Conservation (phyloP, 805 yeast genomes). For the Monosporozyma solicola region DNA sequence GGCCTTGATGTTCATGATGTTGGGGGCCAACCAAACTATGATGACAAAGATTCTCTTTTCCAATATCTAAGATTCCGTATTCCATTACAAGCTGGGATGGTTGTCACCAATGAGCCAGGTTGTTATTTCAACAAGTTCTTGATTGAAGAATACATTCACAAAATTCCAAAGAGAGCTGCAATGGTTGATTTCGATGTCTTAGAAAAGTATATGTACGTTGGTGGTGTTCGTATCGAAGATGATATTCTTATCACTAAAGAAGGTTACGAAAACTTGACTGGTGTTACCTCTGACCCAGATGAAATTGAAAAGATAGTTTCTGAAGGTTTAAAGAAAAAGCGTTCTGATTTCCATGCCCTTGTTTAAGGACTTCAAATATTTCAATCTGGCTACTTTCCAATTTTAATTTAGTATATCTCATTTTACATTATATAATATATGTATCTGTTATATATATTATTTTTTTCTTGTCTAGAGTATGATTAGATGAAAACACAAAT, state of each 20-base stretch:
- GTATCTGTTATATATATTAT: not conserved
- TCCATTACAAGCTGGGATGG: constrained; percentile 63
- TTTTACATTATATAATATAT: not conserved
- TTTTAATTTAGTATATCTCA: not conserved
- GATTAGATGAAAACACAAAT: not conserved
- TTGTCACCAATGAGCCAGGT: constrained; percentile 93
- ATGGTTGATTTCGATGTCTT: constrained; percentile 58
- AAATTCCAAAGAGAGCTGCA: constrained; percentile 37
- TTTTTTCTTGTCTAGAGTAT: not conserved
- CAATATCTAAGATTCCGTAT: constrained; percentile 77
- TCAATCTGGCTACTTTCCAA: not conserved
- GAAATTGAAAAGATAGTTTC: constrained; percentile 73
- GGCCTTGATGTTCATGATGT: constrained; percentile 97
- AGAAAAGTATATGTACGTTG: constrained; percentile 74
- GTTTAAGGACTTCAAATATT: constrained; percentile 19
- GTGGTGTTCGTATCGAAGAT: constrained; percentile 97
- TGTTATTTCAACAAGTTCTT: constrained; percentile 80
- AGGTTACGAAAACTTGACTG: constrained; percentile 77
- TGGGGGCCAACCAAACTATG: constrained; percentile 80
- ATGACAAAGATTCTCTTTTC: constrained; percentile 71
- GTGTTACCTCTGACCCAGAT: constrained; percentile 74
- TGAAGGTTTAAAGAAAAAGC: constrained; percentile 55
- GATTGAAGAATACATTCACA: constrained; percentile 51
- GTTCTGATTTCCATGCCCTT: constrained; percentile 53
- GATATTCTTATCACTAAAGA: constrained; percentile 68